phyloP scores from a whole-genome alignment of 1,139 yeast genomes.

The Candida labiduridarum region DNA sequence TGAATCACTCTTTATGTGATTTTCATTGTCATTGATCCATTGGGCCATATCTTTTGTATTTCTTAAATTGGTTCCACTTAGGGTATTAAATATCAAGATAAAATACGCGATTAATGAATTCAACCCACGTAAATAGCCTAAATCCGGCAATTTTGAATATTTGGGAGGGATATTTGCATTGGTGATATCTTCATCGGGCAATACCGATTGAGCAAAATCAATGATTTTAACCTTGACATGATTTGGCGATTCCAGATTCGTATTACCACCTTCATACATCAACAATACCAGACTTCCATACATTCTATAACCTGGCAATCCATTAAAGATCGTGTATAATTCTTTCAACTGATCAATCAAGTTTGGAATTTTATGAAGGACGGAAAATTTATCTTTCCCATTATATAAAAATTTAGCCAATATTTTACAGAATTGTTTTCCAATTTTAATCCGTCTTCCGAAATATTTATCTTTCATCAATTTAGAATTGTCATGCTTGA shows the following conservation, averaged over 20 bases:
- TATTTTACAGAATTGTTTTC: conserved; percentile 74
- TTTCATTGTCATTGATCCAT: conserved; percentile 27
- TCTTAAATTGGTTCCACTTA: conserved; percentile 32
- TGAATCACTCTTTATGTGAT: conserved; percentile 5
- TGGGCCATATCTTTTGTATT: conserved; percentile 12
- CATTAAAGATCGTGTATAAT: conserved; percentile 54
- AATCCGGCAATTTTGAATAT: conserved; percentile 65
- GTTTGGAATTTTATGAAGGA: conserved; percentile 68
- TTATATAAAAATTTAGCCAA: conserved; percentile 78
- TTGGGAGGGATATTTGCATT: conserved; percentile 59
- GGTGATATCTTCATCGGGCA: conserved; percentile 56
- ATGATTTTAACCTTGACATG: conserved; percentile 69
- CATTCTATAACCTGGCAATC: conserved; percentile 77
- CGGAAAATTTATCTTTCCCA: conserved; percentile 60
- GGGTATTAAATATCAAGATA: conserved; percentile 50
- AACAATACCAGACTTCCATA: conserved; percentile 89
- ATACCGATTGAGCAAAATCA: conserved; percentile 94
- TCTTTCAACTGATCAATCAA: conserved; percentile 62
- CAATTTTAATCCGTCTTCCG: conserved; percentile 78
- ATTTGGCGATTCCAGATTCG: conserved; percentile 11
- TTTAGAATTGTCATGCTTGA: conserved; percentile 48
- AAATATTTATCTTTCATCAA: conserved; percentile 86
- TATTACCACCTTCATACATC: conserved; percentile 78
- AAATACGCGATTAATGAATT: conserved; percentile 67
- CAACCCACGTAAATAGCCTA: conserved; percentile 85